A percentile compares a stretch with the other conserved stretches of the same genome.
phyloP scores from a whole-genome alignment of 1,139 yeast genomes.

The Hemisphaericaspora subhashii region DNA sequence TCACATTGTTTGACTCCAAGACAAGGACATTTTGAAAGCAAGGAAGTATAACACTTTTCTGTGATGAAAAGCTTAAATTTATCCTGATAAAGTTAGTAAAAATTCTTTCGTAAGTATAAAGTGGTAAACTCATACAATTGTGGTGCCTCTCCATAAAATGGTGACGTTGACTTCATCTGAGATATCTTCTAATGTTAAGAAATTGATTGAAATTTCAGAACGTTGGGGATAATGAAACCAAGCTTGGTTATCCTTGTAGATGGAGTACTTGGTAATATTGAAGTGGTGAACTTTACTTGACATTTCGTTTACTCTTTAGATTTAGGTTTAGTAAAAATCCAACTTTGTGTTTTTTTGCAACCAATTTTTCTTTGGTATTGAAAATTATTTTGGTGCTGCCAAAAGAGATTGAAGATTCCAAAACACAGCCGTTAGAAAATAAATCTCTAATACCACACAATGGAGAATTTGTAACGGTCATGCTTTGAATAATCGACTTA shows the following conservation, averaged over 20 bases:
- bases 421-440: too few species aligned
- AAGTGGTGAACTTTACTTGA: constrained; percentile 5
- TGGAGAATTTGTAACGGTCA: too few species aligned
- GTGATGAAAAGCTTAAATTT: constrained; percentile 14
- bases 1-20: constrained; percentile 26
- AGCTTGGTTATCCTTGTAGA: constrained; percentile 4
- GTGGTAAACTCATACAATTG: constrained; percentile 18
- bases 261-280: constrained; percentile 14
- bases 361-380: not conserved
- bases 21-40: constrained; percentile 23
- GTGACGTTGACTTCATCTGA: constrained; percentile 12
- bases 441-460: too few species aligned
- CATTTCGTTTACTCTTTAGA: not conserved
- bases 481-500: not conserved
- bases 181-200: constrained; percentile 11
- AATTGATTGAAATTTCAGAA: constrained; percentile 22
- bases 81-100: constrained; percentile 16
- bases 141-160: constrained; percentile 24
- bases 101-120: not conserved
- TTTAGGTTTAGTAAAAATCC: not conserved
- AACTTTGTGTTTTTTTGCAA: not conserved
- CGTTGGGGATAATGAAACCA: constrained; percentile 33
- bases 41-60: constrained; percentile 16
- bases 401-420: too few species aligned
- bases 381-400: too few species aligned